Percentiles rank a stretch among this genome's conserved stretches.
Evolutionary conservation across 306 rosid genomes (phyloP).

Genomic region (Cicer bijugum): DNA sequence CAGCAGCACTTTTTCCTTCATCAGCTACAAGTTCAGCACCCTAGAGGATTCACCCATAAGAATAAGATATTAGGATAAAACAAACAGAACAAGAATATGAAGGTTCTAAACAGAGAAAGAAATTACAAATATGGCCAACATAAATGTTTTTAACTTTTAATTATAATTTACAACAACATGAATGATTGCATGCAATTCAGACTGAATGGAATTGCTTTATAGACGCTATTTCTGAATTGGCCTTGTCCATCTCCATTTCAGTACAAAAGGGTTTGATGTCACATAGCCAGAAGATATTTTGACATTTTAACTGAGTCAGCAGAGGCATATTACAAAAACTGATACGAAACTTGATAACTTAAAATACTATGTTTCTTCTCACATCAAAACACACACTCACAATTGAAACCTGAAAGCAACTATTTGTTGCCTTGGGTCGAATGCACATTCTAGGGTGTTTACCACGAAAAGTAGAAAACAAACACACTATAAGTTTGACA

Average conservation of each 20-base stretch:
- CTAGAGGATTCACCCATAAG: slow-evolving; percentile 56
- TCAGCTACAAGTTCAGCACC: slow-evolving; percentile 94
- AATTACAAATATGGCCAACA: not conserved
- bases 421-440: not conserved
- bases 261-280: not conserved
- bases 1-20: slow-evolving; percentile 93
- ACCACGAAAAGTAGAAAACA: not conserved
- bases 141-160: not conserved
- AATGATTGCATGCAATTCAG: not conserved
- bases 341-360: slow-evolving; percentile 6
- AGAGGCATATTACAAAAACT: slow-evolving; percentile 23
- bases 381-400: slow-evolving; percentile 2
- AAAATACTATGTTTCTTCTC: slow-evolving; percentile 5
- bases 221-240: not conserved
- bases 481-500: not conserved
- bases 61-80: slow-evolving; percentile 21
- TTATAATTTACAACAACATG: not conserved
- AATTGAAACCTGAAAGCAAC: not conserved
- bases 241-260: not conserved
- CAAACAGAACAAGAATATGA: slow-evolving; percentile 19
- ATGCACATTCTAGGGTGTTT: not conserved
- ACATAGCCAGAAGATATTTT: not conserved
- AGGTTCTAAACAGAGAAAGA: slow-evolving; percentile 35
- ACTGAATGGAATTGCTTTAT: not conserved
- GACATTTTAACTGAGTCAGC: not conserved